Percentiles rank a stretch among this genome's conserved stretches.
phyloP scores from a whole-genome alignment of 805 yeast species.

The Monosporozyma aerobia region DNA sequence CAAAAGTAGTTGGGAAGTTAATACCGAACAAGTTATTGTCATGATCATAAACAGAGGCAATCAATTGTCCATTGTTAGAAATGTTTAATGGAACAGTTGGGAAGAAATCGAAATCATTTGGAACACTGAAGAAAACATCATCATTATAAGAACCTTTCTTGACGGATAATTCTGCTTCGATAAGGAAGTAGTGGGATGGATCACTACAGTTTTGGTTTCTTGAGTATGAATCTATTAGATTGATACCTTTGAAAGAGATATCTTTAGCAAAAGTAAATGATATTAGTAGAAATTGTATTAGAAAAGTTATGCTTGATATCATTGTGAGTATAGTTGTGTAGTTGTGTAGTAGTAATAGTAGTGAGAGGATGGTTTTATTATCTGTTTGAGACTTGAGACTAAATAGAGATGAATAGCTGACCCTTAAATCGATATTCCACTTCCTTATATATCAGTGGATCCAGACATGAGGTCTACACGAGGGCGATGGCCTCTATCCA shows the following conservation, averaged over 20 bases:
- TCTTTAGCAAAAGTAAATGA: not conserved
- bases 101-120: slow-evolving; percentile 15
- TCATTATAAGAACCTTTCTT: slow-evolving; percentile 11
- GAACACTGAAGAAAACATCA: slow-evolving; percentile 18
- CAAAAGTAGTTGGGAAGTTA: slow-evolving; percentile 4
- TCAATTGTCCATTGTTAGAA: slow-evolving; percentile 5
- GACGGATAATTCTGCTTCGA: slow-evolving; percentile 20
- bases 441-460: not conserved
- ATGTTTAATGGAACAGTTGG: slow-evolving; percentile 17
- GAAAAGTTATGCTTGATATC: not conserved
- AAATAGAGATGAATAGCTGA: not conserved
- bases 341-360: not conserved
- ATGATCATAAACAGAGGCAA: slow-evolving; percentile 1
- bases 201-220: slow-evolving; percentile 17
- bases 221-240: slow-evolving; percentile 18
- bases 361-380: not conserved
- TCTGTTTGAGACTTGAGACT: no score
- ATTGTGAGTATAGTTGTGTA: not conserved
- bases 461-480: not conserved
- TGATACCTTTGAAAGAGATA: not conserved
- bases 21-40: slow-evolving; percentile 16
- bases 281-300: not conserved
- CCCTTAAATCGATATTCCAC: not conserved
- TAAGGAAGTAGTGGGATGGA: slow-evolving; percentile 21
- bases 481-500: not conserved